Conservation (phyloP, 305 asterid species). For the Fraxinus paxiana region DNA sequence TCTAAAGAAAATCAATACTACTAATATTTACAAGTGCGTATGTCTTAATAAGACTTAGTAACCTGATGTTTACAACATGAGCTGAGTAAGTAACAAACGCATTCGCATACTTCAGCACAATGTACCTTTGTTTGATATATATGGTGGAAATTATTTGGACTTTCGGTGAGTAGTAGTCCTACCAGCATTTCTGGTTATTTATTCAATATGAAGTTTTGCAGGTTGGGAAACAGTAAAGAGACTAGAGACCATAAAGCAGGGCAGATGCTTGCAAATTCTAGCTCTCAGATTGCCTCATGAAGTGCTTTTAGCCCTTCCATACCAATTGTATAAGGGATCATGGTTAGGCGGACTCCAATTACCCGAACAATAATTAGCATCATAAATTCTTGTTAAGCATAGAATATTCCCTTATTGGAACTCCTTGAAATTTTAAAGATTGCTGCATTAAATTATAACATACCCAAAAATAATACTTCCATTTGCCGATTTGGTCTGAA, state of each 20-base stretch:
- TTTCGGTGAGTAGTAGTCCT: background rate
- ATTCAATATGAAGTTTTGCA: background rate
- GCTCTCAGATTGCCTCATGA: slow-evolving; percentile 13
- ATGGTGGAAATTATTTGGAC: background rate
- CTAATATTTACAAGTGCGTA: background rate
- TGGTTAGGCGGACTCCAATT: background rate
- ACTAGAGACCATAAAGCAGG: slow-evolving; percentile 5
- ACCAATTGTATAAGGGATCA: background rate
- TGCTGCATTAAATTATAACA: slow-evolving; percentile 24
- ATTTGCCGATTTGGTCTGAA: slow-evolving; percentile 75
- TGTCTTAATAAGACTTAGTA: background rate
- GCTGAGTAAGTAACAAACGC: background rate
- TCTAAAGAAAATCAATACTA: background rate
- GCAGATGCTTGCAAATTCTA: slow-evolving; percentile 16
- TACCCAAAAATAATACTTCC: slow-evolving; percentile 98
- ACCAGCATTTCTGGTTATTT: background rate
- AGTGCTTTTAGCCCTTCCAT: background rate
- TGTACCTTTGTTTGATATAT: background rate
- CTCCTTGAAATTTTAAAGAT: slow-evolving; percentile 19
- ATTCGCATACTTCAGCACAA: background rate
- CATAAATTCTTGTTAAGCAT: background rate
- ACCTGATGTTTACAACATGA: background rate
- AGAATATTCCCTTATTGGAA: slow-evolving; percentile 7
- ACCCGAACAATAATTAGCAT: background rate
- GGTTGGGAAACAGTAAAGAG: background rate